Conservation (phyloP, 176 grass and related monocot genomes). For the Poa pratensis region DNA sequence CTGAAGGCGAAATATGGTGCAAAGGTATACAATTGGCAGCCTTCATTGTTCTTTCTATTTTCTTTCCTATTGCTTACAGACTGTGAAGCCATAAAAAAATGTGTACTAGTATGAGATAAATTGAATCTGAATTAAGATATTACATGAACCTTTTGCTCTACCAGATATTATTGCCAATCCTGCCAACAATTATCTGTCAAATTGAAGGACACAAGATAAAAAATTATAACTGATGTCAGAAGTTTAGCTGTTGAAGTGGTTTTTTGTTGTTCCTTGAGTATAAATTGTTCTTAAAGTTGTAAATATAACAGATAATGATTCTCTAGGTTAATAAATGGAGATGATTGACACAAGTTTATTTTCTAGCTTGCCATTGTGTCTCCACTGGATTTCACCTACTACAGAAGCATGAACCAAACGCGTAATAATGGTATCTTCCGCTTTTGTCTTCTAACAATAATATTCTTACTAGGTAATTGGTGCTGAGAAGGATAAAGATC, state of each 20-base stretch:
- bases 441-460: constrained; percentile 36
- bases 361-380: constrained; percentile 24
- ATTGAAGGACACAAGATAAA: not conserved
- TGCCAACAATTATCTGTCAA: constrained; percentile 21
- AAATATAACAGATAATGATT: constrained; percentile 5
- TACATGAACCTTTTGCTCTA: not conserved
- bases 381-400: constrained; percentile 13
- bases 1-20: constrained; percentile 97
- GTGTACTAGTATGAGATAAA: constrained; percentile 13
- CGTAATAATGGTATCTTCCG: constrained; percentile 6
- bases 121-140: constrained; percentile 11
- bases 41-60: constrained; percentile 7
- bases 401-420: not conserved
- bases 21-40: constrained; percentile 60
- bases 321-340: constrained; percentile 24
- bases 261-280: not conserved
- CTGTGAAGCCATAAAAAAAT: constrained; percentile 27
- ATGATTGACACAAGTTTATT: not conserved
- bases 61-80: not conserved
- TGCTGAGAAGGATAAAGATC: constrained; percentile 86
- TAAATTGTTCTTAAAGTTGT: not conserved
- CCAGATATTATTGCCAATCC: not conserved
- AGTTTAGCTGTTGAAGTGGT: constrained; percentile 12
- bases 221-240: not conserved
- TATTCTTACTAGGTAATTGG: constrained; percentile 78